Evolutionary conservation across 108 stramenopile species (phyloP), one percentile per base, ranked within the genome.

Genomic region (Aurantiochytrium sp.): DNA sequence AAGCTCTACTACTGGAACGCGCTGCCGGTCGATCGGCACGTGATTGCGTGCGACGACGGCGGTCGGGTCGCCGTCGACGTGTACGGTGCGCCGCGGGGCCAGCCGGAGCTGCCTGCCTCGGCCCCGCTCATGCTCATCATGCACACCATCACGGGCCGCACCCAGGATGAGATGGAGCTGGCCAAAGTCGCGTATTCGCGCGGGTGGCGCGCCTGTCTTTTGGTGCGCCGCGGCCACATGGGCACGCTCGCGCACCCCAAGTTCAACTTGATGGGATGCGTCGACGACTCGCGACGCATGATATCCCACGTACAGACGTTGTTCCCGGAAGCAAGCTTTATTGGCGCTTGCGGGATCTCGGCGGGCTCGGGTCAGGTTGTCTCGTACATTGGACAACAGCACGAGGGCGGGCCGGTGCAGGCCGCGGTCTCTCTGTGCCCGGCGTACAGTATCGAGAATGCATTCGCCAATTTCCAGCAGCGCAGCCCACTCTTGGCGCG

Each of bases 391-490:
- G 73, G 73, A 6, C 39, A 81, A 42, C 73, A 81, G 45, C 42
- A 6, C 45, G 45, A 37, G 45, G 45, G 30, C 73, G 27, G 39
- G 6, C 42, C 42, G 27, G 45, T 81, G 42, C 73, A 81, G 73
- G 73, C 73, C 17, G 73, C 73, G 42, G 73, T 48, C n/a, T 81
- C 73, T 6, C 73, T 81, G 19, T 81, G 73, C 3, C 73, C 73
- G 6, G 73, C 73, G 45, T 81, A 81, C 45, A 48, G 30, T 42
- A 48, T 81, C 42, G 45, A 48, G 27, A 48, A 41, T 6, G 73
- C 73, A 37, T 81, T 81, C 32, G 2, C 27, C 12, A 48, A 48
- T 24, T 81, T 81, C 24, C 73, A 81, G 45, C n/a, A 24, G 24
- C 39, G 45, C n/a, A 81, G 45, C 73, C 73, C 73, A 8, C 42